These are phyloP conservation scores for Phytophthora meadii DNA, from an alignment of 352 stramenopile genomes.

Conservation along the genomic window DNA sequence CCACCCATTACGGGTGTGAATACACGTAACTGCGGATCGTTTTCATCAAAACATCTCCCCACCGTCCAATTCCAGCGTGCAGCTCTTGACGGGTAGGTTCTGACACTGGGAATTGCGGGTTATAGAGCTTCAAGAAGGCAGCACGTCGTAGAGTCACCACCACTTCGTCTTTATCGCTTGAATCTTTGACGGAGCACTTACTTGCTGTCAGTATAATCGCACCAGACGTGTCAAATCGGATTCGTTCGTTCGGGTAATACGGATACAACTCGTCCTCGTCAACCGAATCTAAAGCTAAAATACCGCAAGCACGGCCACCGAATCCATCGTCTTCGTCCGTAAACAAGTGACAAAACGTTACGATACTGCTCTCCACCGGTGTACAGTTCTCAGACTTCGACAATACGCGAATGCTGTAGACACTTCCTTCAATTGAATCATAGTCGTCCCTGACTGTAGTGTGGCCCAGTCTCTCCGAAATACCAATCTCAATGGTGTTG, in stretches of 20 bases:
- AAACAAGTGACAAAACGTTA: conserved; percentile 29
- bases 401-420: conserved; percentile 30
- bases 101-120: conserved; percentile 27
- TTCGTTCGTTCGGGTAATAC: conserved; percentile 16
- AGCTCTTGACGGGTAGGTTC: conserved; percentile 18
- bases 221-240: conserved; percentile 28
- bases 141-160: conserved; percentile 40
- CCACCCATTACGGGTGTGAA: neutral
- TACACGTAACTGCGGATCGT: conserved; percentile 39
- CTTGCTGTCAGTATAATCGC: conserved; percentile 25
- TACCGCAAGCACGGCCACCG: conserved; percentile 7
- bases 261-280: conserved; percentile 37
- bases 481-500: conserved; percentile 49
- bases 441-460: conserved; percentile 47
- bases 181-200: conserved; percentile 1
- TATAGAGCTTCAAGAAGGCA: conserved; percentile 33
- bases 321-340: conserved; percentile 12
- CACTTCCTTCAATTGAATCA: conserved; percentile 29
- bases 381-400: conserved; percentile 21
- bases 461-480: conserved; percentile 46
- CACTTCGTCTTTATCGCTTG: conserved; percentile 1
- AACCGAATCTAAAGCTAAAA: conserved; percentile 35
- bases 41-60: conserved; percentile 41
- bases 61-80: conserved; percentile 30
- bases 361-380: conserved; percentile 23